Evolutionary conservation across 2,329 filamentous ascomycete genomes (phyloP).

Genomic region (Beauveria rudraprayagi): DNA sequence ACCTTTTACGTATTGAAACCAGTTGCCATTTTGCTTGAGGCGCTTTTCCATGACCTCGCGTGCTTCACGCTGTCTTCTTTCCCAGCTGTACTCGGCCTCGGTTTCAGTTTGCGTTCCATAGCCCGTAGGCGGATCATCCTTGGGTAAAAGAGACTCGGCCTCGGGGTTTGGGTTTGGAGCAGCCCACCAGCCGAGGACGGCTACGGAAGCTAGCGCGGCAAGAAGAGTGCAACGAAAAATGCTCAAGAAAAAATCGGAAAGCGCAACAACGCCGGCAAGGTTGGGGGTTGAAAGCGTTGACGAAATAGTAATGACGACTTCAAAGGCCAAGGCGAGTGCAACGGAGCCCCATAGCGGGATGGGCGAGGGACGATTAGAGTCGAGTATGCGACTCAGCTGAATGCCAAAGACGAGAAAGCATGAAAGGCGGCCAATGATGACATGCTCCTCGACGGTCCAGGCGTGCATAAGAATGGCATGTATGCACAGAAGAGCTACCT

Average conservation of each 20-base stretch:
- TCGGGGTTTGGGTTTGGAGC: neutral
- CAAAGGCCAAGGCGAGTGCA: conserved; percentile 48
- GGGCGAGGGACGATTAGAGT: conserved; percentile 45
- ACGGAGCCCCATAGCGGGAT: conserved; percentile 58
- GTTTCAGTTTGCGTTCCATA: conserved; percentile 28
- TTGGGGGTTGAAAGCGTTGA: neutral
- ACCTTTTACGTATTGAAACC: conserved; percentile 67
- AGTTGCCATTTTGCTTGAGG: conserved; percentile 66
- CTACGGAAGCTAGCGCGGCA: neutral
- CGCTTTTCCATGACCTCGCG: conserved; percentile 57
- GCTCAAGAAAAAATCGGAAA: conserved; percentile 18
- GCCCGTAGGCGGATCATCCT: conserved; percentile 1
- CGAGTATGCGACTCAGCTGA: conserved; percentile 46
- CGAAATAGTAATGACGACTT: conserved; percentile 33
- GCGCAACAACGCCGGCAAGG: conserved; percentile 13
- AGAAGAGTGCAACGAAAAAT: conserved; percentile 12
- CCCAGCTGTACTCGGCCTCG: conserved; percentile 45
- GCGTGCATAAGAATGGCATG: conserved; percentile 25
- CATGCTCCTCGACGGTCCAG: conserved; percentile 39
- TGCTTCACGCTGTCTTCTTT: conserved; percentile 42
- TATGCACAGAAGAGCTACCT: conserved; percentile 34
- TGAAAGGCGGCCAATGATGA: conserved; percentile 50
- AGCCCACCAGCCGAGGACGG: neutral
- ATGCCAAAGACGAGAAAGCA: conserved; percentile 58
- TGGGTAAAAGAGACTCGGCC: conserved; percentile 9